Conservation (phyloP, 2,329 filamentous ascomycete genomes). For the Penicillium occitanis region DNA sequence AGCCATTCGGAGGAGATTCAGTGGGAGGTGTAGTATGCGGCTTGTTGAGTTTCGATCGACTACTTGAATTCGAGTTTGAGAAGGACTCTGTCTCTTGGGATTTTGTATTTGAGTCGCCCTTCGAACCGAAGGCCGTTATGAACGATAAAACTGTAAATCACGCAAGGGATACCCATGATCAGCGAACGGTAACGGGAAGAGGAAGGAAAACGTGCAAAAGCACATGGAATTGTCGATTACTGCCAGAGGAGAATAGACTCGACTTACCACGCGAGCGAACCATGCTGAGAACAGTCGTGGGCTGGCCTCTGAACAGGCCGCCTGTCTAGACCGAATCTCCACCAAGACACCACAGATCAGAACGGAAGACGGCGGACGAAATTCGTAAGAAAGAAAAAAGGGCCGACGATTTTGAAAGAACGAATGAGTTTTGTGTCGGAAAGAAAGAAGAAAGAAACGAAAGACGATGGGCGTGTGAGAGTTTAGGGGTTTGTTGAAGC, state of each 20-base stretch:
- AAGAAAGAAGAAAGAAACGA: background rate
- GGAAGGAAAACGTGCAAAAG: conserved; percentile 37
- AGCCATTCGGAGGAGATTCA: conserved; percentile 15
- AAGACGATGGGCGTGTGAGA: background rate
- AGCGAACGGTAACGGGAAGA: conserved; percentile 52
- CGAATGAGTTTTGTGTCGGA: background rate
- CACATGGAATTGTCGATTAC: background rate
- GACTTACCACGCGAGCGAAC: conserved; percentile 42
- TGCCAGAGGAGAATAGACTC: background rate
- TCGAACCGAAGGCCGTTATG: conserved; percentile 62
- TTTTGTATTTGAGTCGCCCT: conserved; percentile 31
- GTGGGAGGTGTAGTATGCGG: background rate
- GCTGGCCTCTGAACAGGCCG: conserved; percentile 6
- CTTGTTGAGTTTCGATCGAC: conserved; percentile 17
- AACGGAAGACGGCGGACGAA: background rate
- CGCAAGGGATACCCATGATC: conserved; percentile 75
- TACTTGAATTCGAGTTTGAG: conserved; percentile 3
- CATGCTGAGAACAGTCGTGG: conserved; percentile 29
- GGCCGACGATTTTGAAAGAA: background rate
- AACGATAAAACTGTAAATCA: conserved; percentile 81
- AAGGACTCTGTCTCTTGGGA: conserved; percentile 25
- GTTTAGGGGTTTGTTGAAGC: conserved; percentile 4
- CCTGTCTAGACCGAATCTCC: conserved; percentile 7
- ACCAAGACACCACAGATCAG: background rate
- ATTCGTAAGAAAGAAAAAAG: background rate